Evolutionary conservation across 208 protist species (phyloP).

Genomic region (Acanthamoeba castellanii): DNA sequence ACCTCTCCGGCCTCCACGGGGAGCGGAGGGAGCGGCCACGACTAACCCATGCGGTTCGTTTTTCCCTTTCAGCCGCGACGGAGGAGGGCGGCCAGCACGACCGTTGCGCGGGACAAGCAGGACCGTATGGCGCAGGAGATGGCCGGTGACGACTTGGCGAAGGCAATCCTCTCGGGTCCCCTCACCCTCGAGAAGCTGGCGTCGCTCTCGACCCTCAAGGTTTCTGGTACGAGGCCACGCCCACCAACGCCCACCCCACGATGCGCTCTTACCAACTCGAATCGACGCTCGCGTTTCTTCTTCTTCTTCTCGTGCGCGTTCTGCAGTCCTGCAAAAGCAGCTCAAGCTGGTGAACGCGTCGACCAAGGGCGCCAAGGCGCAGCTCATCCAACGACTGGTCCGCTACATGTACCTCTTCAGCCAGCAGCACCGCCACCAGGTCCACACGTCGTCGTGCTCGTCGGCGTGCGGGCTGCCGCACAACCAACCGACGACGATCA

Average conservation of each 20-base stretch:
- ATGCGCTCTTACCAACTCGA: too few relatives aligned
- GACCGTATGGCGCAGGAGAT: not conserved
- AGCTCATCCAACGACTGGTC: slow-evolving; percentile 28
- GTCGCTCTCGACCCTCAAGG: slow-evolving; percentile 21
- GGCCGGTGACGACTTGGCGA: not conserved
- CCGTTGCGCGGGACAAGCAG: not conserved
- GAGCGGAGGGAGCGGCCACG: too few relatives aligned
- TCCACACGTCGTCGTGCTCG: not conserved
- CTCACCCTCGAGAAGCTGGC: slow-evolving; percentile 12
- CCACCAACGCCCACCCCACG: too few relatives aligned
- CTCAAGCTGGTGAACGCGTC: slow-evolving; percentile 21
- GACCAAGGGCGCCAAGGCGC: slow-evolving; percentile 29
- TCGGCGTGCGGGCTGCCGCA: not conserved
- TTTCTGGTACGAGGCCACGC: not conserved
- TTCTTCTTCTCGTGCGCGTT: too few relatives aligned
- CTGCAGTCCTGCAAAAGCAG: slow-evolving; percentile 27
- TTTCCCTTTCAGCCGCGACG: not conserved
- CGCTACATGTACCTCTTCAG: slow-evolving; percentile 31
- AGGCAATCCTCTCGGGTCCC: not conserved
- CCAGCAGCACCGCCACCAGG: slow-evolving; percentile 9
- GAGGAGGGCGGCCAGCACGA: slow-evolving; percentile 3
- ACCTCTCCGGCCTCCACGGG: not conserved
- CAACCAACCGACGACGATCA: not conserved
- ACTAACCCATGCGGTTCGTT: not conserved
- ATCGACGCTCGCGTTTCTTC: too few relatives aligned